Conservation (phyloP, 2,329 filamentous ascomycete species). For the Biscogniauxia sp. region DNA sequence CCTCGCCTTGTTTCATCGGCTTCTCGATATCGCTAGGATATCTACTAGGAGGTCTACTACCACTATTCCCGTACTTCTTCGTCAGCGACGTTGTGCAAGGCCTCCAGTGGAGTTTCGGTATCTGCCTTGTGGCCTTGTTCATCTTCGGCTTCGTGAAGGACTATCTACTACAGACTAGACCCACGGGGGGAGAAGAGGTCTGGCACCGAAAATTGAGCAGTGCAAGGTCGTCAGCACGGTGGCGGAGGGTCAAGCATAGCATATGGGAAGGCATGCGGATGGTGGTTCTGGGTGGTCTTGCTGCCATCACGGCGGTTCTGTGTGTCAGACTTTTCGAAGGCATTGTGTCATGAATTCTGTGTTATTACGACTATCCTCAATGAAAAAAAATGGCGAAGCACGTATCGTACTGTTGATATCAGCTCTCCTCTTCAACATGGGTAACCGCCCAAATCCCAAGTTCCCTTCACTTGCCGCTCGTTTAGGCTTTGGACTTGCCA, state of each 20-base stretch:
- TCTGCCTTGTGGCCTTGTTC: conserved; percentile 61
- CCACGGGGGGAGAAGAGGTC: conserved; percentile 16
- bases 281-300: conserved; percentile 54
- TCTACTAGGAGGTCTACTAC: conserved; percentile 68
- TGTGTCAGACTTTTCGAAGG: conserved; percentile 49
- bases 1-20: conserved; percentile 53
- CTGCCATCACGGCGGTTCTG: conserved; percentile 54
- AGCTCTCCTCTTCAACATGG: neutral
- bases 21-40: conserved; percentile 67
- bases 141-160: conserved; percentile 67
- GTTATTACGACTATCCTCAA: neutral
- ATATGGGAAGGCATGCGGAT: conserved; percentile 54
- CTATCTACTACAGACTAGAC: conserved; percentile 33
- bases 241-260: conserved; percentile 25
- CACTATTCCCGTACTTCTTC: conserved; percentile 68
- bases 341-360: conserved; percentile 12
- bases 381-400: neutral
- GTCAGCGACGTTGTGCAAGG: conserved; percentile 44
- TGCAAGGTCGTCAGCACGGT: conserved; percentile 36
- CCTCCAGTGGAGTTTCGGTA: conserved; percentile 56
- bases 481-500: neutral
- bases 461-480: neutral
- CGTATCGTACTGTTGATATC: neutral
- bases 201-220: too few species aligned
- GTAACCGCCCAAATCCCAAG: too few species aligned